A percentile compares a stretch with the other conserved stretches of the same genome.
Conservation (phyloP, 1,139 yeast species). For the Blastobotrys elegans region DNA sequence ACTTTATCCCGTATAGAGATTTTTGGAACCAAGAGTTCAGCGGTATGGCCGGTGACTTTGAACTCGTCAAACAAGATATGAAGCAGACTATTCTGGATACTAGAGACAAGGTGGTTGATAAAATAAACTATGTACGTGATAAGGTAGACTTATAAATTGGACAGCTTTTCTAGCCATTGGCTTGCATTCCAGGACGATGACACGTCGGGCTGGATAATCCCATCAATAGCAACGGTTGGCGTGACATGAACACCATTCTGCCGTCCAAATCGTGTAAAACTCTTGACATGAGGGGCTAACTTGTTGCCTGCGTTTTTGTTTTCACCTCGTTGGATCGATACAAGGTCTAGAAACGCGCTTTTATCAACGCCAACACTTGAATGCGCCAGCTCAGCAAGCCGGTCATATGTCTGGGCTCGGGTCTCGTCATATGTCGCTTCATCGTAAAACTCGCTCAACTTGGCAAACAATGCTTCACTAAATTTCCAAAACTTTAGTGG, state of each 20-base stretch:
- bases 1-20: constrained; percentile 6
- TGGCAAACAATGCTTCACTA: constrained; percentile 48
- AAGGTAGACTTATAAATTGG: background rate
- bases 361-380: constrained; percentile 34
- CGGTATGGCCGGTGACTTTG: background rate
- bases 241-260: constrained; percentile 79
- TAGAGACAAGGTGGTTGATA: background rate
- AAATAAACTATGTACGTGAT: background rate
- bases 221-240: constrained; percentile 75
- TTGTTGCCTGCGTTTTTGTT: constrained; percentile 55
- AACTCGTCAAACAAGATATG: background rate
- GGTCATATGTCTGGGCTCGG: constrained; percentile 53
- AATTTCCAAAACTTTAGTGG: constrained; percentile 64
- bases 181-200: constrained; percentile 36
- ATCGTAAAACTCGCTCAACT: constrained; percentile 49
- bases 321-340: constrained; percentile 28
- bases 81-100: background rate
- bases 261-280: constrained; percentile 66
- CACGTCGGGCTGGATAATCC: constrained; percentile 45
- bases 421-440: constrained; percentile 50
- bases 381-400: constrained; percentile 50
- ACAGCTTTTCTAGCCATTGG: constrained; percentile 31
- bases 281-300: constrained; percentile 60
- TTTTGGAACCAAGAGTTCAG: background rate
- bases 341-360: constrained; percentile 28